Conservation (phyloP, 2,329 filamentous ascomycete species). For the Aspergillus chevalieri region DNA sequence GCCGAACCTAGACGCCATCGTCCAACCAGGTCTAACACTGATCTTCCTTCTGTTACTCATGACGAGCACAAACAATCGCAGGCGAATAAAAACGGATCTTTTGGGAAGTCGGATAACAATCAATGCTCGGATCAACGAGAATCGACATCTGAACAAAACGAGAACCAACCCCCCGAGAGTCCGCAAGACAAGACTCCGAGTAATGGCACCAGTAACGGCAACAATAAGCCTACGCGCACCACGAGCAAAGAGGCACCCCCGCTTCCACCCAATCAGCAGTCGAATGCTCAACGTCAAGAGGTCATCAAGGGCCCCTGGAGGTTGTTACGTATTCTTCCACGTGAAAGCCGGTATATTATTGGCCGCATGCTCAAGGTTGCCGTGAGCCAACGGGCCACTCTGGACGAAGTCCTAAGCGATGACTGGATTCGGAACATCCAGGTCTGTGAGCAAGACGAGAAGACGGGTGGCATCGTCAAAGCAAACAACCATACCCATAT, state of each 20-base stretch:
- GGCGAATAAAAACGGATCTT: slow-evolving; percentile 3
- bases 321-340: slow-evolving; percentile 75
- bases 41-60: slow-evolving; percentile 23
- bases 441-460: slow-evolving; percentile 69
- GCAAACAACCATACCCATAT: slow-evolving; percentile 77
- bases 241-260: slow-evolving; percentile 37
- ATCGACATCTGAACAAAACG: slow-evolving; percentile 15
- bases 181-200: slow-evolving; percentile 22
- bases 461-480: slow-evolving; percentile 64
- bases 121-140: slow-evolving; percentile 9
- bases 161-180: slow-evolving; percentile 17
- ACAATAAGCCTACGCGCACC: slow-evolving; percentile 25
- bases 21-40: slow-evolving; percentile 28
- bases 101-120: slow-evolving; percentile 4
- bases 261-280: slow-evolving; percentile 22
- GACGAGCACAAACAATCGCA: slow-evolving; percentile 20
- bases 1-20: slow-evolving; percentile 30
- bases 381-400: slow-evolving; percentile 72
- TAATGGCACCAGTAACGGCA: slow-evolving; percentile 11
- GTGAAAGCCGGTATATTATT: slow-evolving; percentile 85
- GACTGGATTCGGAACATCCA: slow-evolving; percentile 81
- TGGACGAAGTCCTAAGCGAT: slow-evolving; percentile 80
- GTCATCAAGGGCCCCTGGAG: slow-evolving; percentile 91
- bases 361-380: slow-evolving; percentile 88
- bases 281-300: slow-evolving; percentile 49